These are phyloP conservation scores for Vitellaria paradoxa DNA, from an alignment of 179 eudicot genomes.

Conservation along the genomic window DNA sequence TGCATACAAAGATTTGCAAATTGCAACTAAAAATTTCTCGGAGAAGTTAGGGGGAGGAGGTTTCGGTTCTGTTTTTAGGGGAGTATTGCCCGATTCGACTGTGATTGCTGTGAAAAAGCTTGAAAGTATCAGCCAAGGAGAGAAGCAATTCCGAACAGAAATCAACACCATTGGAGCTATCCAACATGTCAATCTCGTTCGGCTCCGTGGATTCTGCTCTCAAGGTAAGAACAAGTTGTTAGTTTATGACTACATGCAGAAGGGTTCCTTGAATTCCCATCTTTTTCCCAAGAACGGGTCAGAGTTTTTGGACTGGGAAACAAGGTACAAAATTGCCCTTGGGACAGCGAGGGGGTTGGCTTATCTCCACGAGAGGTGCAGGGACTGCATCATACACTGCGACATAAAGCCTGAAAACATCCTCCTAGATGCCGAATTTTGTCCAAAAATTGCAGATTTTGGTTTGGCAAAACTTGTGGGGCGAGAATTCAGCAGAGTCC, in stretches of 20 bases:
- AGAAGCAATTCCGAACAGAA: conserved; percentile 56
- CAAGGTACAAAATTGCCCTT: conserved; percentile 46
- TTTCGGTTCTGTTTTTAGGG: conserved; percentile 58
- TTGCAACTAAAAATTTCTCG: conserved; percentile 26
- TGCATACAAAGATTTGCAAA: conserved; percentile 34
- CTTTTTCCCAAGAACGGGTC: conserved; percentile 24
- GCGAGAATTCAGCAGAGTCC: conserved; percentile 53
- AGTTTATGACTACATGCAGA: conserved; percentile 60
- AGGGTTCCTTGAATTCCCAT: conserved; percentile 48
- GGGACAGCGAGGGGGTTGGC: conserved; percentile 54
- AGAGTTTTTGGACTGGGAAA: conserved; percentile 38
- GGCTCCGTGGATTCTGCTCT: conserved; percentile 56
- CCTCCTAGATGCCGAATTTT: conserved; percentile 41
- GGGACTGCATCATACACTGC: conserved; percentile 62
- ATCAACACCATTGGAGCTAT: conserved; percentile 55
- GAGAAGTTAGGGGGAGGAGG: conserved; percentile 56
- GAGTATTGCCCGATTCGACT: conserved; percentile 45
- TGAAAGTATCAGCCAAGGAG: conserved; percentile 46
- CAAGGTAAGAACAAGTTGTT: conserved; percentile 38
- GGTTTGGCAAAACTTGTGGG: conserved; percentile 64
- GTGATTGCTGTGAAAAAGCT: conserved; percentile 47
- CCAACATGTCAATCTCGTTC: conserved; percentile 57
- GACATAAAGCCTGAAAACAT: conserved; percentile 67
- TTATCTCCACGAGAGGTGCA: conserved; percentile 53
- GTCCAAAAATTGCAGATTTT: conserved; percentile 56